phyloP scores from a whole-genome alignment of 2,329 filamentous ascomycete genomes.

The Epichloe elymi region DNA sequence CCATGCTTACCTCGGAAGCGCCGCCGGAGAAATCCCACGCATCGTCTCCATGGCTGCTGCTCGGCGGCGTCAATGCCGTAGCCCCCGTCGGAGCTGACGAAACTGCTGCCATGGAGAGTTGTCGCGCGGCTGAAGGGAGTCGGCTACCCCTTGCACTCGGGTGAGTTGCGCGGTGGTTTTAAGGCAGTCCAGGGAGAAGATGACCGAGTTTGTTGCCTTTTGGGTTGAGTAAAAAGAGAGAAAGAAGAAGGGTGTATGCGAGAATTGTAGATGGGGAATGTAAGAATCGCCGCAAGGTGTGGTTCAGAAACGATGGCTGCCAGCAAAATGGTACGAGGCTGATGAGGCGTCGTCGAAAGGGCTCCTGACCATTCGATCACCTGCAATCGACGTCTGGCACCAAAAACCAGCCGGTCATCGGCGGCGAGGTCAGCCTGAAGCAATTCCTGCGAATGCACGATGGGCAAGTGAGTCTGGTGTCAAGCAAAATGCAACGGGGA shows the following conservation, averaged over 20 bases:
- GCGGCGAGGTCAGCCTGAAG: slow-evolving; percentile 3
- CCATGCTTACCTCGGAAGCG: slow-evolving; percentile 25
- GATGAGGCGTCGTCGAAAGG: slow-evolving; percentile 1
- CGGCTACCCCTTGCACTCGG: slow-evolving; percentile 13
- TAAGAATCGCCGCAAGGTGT: not conserved
- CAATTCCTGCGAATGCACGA: not conserved
- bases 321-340: not conserved
- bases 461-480: not conserved
- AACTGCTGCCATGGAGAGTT: slow-evolving; percentile 36
- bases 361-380: not conserved
- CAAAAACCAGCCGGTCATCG: not conserved
- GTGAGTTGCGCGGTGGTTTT: not conserved
- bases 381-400: not conserved
- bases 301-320: not conserved
- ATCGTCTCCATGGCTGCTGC: slow-evolving; percentile 34
- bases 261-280: not conserved
- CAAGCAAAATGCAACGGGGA: not conserved
- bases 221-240: not conserved
- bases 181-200: not conserved
- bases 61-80: slow-evolving; percentile 33
- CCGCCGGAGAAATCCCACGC: slow-evolving; percentile 28
- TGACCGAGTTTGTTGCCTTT: not conserved
- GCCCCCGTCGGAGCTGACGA: slow-evolving; percentile 35
- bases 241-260: not conserved
- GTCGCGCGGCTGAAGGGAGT: slow-evolving; percentile 12